Evolutionary conservation across 2,329 filamentous ascomycete genomes (phyloP), one percentile per base, ranked within the genome.

Genomic region (Domatiomyces catenatus): DNA sequence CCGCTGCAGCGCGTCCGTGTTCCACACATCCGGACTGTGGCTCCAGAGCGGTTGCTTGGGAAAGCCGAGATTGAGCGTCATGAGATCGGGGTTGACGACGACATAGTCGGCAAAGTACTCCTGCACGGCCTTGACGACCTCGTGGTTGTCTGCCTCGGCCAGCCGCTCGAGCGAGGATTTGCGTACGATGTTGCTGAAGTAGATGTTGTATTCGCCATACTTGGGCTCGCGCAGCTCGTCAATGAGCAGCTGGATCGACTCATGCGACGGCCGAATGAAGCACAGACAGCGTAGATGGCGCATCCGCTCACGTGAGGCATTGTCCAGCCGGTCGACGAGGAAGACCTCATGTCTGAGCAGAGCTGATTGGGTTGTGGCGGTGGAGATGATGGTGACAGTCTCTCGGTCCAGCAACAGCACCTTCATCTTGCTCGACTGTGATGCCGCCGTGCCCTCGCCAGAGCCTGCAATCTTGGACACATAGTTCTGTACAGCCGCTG

Each of bases 41-140:
- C 83, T 83, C 88, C 88, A 95, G 69, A 94, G 75, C 53, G 83
- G 76, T 60, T 85, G 80, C 52, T 80, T 75, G 2, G 86, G 86
- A 53, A 81, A 80, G 2, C 76, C 75, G 42, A 94, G 69, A 53
- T 83, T 81, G 49, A 95, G 70, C 3, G 86, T 86, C 66, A 92
- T 93, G 1, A 98, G 74, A 62, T 98, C 93, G 0, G 89, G 86
- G 63, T 98, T 98, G 63, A 96, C 80, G 62, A 95, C 88, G 45
- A 92, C 78, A 63, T 90, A 98, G 66, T 98, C 92, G 54, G 90
- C 88, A 66, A 96, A 98, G 65, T 94, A 86, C 68, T 98, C 92
- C 63, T 96, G 89, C 1, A 98, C 84, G 10, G 80, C 75, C 63
- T 89, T 93, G 57, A 98, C 90, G 36, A 98, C 87, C 68, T 98